Conservation (phyloP, 805 yeast genomes). For the Barnettozyma californica region DNA sequence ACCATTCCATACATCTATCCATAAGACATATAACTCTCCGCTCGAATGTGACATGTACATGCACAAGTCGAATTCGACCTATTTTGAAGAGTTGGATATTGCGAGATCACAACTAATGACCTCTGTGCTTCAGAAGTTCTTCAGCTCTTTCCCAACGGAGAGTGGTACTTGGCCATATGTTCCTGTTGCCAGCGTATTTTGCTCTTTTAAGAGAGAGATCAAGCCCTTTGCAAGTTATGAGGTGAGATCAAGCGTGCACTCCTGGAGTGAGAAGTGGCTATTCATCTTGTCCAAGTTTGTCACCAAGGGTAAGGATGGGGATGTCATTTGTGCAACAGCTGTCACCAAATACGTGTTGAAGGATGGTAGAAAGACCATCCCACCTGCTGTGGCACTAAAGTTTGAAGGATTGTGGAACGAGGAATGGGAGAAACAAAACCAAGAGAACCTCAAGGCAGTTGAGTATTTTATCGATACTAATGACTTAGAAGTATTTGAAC, state of each 20-base stretch:
- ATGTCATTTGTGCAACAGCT: slow-evolving; percentile 46
- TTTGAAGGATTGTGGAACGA: slow-evolving; percentile 52
- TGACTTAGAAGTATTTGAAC: slow-evolving; percentile 28
- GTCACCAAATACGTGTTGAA: slow-evolving; percentile 81
- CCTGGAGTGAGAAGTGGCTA: slow-evolving; percentile 89
- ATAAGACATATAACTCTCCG: slow-evolving; percentile 58
- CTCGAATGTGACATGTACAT: slow-evolving; percentile 81
- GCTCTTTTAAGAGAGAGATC: slow-evolving; percentile 69
- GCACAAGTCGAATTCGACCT: slow-evolving; percentile 86
- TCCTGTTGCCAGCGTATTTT: slow-evolving; percentile 72
- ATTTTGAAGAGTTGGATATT: slow-evolving; percentile 75
- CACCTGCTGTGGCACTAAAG: slow-evolving; percentile 55
- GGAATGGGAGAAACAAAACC: slow-evolving; percentile 39
- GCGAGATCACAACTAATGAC: slow-evolving; percentile 63
- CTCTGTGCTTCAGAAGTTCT: slow-evolving; percentile 50
- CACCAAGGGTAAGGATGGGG: slow-evolving; percentile 24
- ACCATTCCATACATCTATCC: slow-evolving; percentile 38
- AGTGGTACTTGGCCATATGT: slow-evolving; percentile 40
- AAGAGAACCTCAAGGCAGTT: slow-evolving; percentile 36
- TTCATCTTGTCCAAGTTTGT: slow-evolving; percentile 63
- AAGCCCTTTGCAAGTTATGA: slow-evolving; percentile 55
- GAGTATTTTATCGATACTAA: slow-evolving; percentile 32
- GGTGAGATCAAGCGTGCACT: slow-evolving; percentile 53
- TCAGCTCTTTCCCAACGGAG: slow-evolving; percentile 39
- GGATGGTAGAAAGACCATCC: slow-evolving; percentile 67